Conservation (phyloP, 2,329 filamentous ascomycete genomes). For the Apiospora arundinis region DNA sequence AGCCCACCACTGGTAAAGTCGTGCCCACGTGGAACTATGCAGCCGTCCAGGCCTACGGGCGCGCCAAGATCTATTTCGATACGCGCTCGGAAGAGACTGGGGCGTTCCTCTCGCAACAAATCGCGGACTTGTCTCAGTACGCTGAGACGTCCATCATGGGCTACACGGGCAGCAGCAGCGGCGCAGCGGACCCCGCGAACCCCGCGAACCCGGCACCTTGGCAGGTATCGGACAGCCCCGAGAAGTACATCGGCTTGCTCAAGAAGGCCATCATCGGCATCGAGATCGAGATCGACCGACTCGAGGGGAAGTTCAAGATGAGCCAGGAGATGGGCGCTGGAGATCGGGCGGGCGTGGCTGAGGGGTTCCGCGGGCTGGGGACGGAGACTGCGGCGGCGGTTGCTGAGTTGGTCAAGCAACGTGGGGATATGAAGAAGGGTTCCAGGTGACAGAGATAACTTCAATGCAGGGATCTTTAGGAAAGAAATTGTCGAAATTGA, state of each 20-base stretch:
- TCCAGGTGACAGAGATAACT: neutral
- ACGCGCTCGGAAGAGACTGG: conserved; percentile 50
- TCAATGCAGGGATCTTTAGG: neutral
- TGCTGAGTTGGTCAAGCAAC: neutral
- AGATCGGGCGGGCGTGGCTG: conserved; percentile 62
- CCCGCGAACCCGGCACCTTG: conserved; percentile 50
- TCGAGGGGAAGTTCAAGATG: conserved; percentile 72
- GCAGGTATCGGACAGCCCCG: conserved; percentile 64
- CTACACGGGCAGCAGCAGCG: conserved; percentile 48
- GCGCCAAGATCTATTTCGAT: conserved; percentile 59
- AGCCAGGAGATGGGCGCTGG: conserved; percentile 63
- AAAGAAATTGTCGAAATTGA: too few relatives aligned
- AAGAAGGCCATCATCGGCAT: conserved; percentile 67
- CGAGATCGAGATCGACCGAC: conserved; percentile 59
- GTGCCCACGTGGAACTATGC: conserved; percentile 76
- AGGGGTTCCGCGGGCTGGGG: conserved; percentile 56
- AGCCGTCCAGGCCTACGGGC: conserved; percentile 68
- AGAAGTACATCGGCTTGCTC: conserved; percentile 60
- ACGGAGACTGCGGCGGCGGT: conserved; percentile 37
- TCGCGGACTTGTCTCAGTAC: conserved; percentile 58
- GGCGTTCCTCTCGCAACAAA: conserved; percentile 56
- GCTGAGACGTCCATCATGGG: conserved; percentile 64
- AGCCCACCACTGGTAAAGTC: conserved; percentile 68
- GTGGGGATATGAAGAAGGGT: neutral
- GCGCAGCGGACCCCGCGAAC: too few relatives aligned